A percentile compares a stretch with the other conserved stretches of the same genome.
Conservation (phyloP, 768 basidiomycete genomes). For the Lentinula guzmanii region DNA sequence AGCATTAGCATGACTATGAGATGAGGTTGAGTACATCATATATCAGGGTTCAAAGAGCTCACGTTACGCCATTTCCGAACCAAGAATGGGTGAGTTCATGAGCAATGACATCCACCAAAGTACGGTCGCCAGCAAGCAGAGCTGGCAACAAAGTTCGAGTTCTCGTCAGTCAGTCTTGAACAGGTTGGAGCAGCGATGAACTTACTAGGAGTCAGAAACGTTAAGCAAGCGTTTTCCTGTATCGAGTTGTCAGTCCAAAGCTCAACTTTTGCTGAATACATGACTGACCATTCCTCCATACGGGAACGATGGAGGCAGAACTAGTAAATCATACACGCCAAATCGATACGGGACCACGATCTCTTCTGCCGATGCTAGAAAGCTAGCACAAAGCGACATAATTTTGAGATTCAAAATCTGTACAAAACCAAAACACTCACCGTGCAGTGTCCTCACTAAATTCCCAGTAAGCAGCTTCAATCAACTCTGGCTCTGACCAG, state of each 20-base stretch:
- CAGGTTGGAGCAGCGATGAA: background rate
- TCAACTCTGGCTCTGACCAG: conserved; percentile 85
- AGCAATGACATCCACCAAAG: conserved; percentile 83
- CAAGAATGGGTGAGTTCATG: conserved; percentile 86
- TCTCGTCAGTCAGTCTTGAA: background rate
- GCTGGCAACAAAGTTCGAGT: conserved; percentile 33
- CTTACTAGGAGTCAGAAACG: conserved; percentile 84
- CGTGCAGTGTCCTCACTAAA: conserved; percentile 82
- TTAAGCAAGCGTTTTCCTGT: conserved; percentile 85
- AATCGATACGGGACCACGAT: conserved; percentile 75
- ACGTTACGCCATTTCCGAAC: conserved; percentile 91
- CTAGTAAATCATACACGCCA: conserved; percentile 83
- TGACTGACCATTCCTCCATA: conserved; percentile 79
- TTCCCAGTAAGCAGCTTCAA: conserved; percentile 79
- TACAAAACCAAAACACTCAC: conserved; percentile 26
- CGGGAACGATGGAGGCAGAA: conserved; percentile 89
- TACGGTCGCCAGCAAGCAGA: conserved; percentile 80
- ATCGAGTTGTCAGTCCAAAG: background rate
- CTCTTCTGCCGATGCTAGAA: conserved; percentile 70
- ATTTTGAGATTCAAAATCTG: background rate
- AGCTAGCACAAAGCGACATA: conserved; percentile 35
- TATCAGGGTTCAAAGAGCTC: conserved; percentile 12
- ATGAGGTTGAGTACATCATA: background rate
- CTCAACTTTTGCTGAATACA: background rate
- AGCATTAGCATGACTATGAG: conserved; percentile 55